Conservation (phyloP, 148 eudicot genomes). For the Silene conica region DNA sequence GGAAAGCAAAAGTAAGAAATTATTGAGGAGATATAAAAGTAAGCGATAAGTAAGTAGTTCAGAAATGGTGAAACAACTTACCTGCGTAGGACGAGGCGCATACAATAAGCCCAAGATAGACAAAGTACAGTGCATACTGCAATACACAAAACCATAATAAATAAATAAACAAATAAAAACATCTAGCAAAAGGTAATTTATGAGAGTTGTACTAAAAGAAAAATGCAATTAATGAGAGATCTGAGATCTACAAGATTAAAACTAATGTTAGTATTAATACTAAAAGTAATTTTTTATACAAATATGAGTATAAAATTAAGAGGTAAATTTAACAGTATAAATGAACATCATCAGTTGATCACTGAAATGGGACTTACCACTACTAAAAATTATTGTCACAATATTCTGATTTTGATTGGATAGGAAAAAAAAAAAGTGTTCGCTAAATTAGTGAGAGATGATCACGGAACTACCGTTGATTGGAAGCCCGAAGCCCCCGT, state of each 20-base stretch:
- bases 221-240: constrained; percentile 9
- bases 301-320: too few species aligned
- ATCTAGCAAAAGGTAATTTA: not conserved
- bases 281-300: not conserved
- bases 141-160: constrained; percentile 3
- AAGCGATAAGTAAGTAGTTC: not conserved
- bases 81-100: constrained; percentile 93
- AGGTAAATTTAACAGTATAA: too few species aligned
- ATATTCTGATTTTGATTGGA: too few species aligned
- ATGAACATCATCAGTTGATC: too few species aligned
- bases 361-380: too few species aligned
- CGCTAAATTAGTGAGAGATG: too few species aligned
- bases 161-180: too few species aligned
- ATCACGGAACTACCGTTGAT: too few species aligned
- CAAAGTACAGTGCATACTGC: constrained; percentile 97
- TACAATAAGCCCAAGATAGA: constrained; percentile 91
- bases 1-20: not conserved
- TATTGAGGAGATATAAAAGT: not conserved
- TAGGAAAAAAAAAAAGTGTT: too few species aligned
- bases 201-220: too few species aligned
- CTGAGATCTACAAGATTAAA: constrained; percentile 23
- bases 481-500: too few species aligned
- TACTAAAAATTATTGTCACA: too few species aligned
- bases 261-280: not conserved
- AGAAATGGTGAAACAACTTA: constrained; percentile 30